Conservation (phyloP, 176 grass and related monocot genomes). For the Pontederia crassipes region DNA sequence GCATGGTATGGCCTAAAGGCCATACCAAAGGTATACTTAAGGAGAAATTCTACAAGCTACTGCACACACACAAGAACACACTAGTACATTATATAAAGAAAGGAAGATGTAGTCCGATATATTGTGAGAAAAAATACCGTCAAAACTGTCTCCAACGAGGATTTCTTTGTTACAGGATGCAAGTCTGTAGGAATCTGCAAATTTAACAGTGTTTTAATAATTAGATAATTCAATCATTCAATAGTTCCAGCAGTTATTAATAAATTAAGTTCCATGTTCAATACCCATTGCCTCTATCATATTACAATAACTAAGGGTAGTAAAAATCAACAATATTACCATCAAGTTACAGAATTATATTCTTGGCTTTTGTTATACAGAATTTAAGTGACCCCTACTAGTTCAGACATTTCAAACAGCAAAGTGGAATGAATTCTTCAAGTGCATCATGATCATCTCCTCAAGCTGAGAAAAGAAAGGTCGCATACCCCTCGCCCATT, state of each 20-base stretch:
- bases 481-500: slow-evolving; percentile 83
- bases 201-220: neutral
- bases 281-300: no score
- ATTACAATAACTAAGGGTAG: no score
- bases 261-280: neutral
- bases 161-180: slow-evolving; percentile 83
- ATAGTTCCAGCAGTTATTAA: neutral
- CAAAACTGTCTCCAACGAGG: slow-evolving; percentile 92
- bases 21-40: no score
- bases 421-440: neutral
- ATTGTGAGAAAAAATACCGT: slow-evolving; percentile 44
- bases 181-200: slow-evolving; percentile 86
- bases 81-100: no score
- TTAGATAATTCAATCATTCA: neutral
- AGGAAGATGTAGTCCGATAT: neutral
- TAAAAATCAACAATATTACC: no score
- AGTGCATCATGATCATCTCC: neutral
- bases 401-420: slow-evolving; percentile 12
- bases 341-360: no score
- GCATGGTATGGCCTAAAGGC: no score
- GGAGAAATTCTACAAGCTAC: no score
- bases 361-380: no score
- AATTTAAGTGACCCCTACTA: no score
- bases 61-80: no score
- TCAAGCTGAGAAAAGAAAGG: slow-evolving; percentile 5